These are phyloP conservation scores for Tulasnella sp. DNA, from an alignment of 768 basidiomycete species.

Conservation along the genomic window DNA sequence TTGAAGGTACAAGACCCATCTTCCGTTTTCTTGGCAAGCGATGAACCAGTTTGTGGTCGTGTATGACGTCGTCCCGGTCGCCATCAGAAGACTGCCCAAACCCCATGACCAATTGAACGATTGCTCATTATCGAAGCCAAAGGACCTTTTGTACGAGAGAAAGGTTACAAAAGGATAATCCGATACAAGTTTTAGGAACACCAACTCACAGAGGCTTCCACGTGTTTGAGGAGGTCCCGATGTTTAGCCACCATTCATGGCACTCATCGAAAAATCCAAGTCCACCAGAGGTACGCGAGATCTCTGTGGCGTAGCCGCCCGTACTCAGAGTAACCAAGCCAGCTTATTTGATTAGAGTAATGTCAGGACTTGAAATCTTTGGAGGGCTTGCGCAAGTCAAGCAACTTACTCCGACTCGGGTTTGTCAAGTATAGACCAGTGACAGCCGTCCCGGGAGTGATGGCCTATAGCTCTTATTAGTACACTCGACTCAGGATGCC, in stretches of 20 bases:
- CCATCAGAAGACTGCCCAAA: background rate
- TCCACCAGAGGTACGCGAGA: background rate
- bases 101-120: conserved; percentile 3
- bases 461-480: background rate
- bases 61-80: background rate
- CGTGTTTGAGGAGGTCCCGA: background rate
- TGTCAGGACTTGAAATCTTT: no score
- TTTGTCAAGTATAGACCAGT: background rate
- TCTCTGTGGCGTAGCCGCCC: background rate
- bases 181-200: no score
- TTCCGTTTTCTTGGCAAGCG: conserved; percentile 18
- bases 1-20: conserved; percentile 10
- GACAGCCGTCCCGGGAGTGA: background rate
- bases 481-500: background rate
- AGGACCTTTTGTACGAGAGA: background rate
- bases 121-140: conserved; percentile 1
- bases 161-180: background rate
- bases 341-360: background rate
- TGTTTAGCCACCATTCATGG: conserved; percentile 25
- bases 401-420: background rate
- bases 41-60: conserved; percentile 2
- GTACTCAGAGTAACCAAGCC: background rate
- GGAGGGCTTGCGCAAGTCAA: no score
- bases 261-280: background rate
- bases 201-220: conserved; percentile 17